phyloP scores from a whole-genome alignment of 768 basidiomycete genomes.

The Naganishia randhawae region DNA sequence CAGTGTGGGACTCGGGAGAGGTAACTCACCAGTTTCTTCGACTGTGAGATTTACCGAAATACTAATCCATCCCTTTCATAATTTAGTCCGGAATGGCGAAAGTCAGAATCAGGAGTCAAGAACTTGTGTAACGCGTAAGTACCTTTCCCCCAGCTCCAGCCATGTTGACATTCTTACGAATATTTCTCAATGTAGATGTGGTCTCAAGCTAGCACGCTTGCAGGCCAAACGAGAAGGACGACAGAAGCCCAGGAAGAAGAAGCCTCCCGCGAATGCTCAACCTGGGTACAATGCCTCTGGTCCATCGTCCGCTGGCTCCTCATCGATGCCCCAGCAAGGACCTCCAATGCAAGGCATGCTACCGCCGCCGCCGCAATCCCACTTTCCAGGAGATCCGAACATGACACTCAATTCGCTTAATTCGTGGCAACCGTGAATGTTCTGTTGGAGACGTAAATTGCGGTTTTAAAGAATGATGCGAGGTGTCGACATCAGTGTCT shows the following conservation, averaged over 20 bases:
- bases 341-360: conserved; percentile 18
- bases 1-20: conserved; percentile 42
- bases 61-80: neutral
- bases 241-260: conserved; percentile 46
- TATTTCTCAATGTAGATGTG: conserved; percentile 35
- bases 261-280: conserved; percentile 11
- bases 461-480: no score
- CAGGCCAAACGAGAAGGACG: conserved; percentile 47
- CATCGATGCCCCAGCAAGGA: neutral
- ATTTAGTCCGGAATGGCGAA: conserved; percentile 45
- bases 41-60: no score
- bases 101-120: conserved; percentile 46
- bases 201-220: conserved; percentile 44
- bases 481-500: no score
- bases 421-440: conserved; percentile 3
- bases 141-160: neutral
- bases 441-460: neutral
- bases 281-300: neutral
- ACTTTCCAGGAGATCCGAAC: conserved; percentile 13
- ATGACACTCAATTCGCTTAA: conserved; percentile 22
- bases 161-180: neutral
- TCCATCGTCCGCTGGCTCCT: conserved; percentile 6
- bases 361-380: neutral
- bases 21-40: neutral
- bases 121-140: conserved; percentile 51